Evolutionary conservation across 352 stramenopile genomes (phyloP), one percentile per base, ranked within the genome.

Genomic region (Pythium rhizo-oryzae): DNA sequence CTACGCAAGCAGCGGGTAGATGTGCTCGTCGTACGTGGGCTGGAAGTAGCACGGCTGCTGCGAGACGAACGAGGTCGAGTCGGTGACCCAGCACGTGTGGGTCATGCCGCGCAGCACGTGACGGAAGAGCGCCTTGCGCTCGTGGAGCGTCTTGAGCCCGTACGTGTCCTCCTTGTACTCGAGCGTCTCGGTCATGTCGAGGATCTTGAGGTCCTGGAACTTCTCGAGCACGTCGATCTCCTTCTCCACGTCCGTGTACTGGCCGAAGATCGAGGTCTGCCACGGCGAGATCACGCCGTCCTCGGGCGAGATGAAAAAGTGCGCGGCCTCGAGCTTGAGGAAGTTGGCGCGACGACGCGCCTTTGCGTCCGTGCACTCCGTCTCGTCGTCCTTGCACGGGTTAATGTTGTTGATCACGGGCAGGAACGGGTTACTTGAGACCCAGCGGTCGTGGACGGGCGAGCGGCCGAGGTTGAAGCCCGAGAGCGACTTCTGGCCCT

Each of bases 131-230:
- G 49, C 65, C 1, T 70, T 60, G 35, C 67, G 69, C n/a, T 70
- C 59, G 39, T 83, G 63, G 23, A 84, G 55, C 51, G 75, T 74
- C n/a, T 63, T 43, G 35, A 82, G 55, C 1, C 78, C 74, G 41
- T 79, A 86, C 30, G 65, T 72, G 62, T 86, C 78, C 3, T 67
- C 35, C 19, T 62, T 62, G 66, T 84, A 84, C 67, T 86, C 78
- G 2, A 60, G 24, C 24, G 78, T 79, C 15, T 79, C 59, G 33
- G 54, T 77, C 71, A 78, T 80, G 11, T 78, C 65, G 19, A 83
- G 49, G 5, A 84, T 51, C 7, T 69, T 74, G 11, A 89, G 43
- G n/a, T 33, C 54, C 11, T 69, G 35, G 37, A 81, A 85, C 43
- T 73, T 68, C 13, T 63, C 60, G 25, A 61, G 59, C 15, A 88